Evolutionary conservation across 768 basidiomycete species (phyloP).

Genomic region (Rubroboletus pulcherrimus): DNA sequence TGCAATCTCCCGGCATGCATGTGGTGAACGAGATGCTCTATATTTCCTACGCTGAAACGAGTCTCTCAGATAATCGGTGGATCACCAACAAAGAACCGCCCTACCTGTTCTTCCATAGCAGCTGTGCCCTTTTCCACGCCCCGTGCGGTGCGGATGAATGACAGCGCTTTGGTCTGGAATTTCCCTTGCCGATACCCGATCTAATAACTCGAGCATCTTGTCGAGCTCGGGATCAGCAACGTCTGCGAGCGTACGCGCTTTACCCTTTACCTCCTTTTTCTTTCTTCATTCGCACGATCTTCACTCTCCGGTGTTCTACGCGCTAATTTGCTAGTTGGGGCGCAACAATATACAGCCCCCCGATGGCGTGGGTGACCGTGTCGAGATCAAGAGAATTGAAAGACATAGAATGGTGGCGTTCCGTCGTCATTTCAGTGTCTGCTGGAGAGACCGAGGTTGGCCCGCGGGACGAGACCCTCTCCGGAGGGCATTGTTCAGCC

Average conservation of each 20-base stretch:
- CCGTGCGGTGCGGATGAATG: conserved; percentile 57
- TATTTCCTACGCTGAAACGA: conserved; percentile 62
- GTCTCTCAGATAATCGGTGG: conserved; percentile 3
- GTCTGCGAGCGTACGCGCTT: conserved; percentile 40
- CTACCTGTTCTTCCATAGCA: conserved; percentile 63
- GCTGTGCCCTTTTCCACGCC: conserved; percentile 49
- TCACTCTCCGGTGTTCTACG: conserved; percentile 76
- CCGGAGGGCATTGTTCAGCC: conserved; percentile 16
- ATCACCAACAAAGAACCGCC: conserved; percentile 7
- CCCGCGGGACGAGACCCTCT: conserved; percentile 15
- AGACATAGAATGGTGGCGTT: not conserved
- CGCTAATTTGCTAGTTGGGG: conserved; percentile 91
- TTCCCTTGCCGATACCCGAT: conserved; percentile 65
- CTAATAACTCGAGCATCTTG: conserved; percentile 64
- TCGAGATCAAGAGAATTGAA: conserved; percentile 74
- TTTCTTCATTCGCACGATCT: conserved; percentile 69
- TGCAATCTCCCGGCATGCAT: conserved; percentile 72
- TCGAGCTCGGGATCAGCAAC: conserved; percentile 51
- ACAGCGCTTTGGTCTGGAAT: conserved; percentile 68
- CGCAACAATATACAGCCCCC: conserved; percentile 77
- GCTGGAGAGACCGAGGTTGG: not conserved
- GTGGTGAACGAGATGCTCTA: conserved; percentile 63
- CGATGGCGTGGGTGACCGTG: conserved; percentile 81
- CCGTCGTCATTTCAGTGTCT: not conserved
- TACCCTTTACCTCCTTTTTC: conserved; percentile 53